Conservation (phyloP, 257 asterid species). For the Penstemon newberryi region DNA sequence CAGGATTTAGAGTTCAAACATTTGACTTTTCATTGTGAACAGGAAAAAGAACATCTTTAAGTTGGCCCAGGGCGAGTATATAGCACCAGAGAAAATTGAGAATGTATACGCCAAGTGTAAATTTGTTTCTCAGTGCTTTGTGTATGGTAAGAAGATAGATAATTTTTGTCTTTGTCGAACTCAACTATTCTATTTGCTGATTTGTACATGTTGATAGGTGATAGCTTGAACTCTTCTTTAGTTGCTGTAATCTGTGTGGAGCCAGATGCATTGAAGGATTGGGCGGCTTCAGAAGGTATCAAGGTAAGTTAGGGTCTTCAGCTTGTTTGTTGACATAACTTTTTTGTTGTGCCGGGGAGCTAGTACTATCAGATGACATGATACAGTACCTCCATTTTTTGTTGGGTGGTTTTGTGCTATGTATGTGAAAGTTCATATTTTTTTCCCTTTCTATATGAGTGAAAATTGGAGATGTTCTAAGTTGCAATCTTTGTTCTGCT, state of each 20-base stretch:
- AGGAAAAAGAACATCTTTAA: constrained; percentile 94
- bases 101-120: constrained; percentile 81
- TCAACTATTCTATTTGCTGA: neutral
- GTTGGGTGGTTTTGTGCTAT: neutral
- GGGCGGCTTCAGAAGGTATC: constrained; percentile 65
- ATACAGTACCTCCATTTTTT: neutral
- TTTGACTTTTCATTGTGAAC: constrained; percentile 22
- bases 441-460: neutral
- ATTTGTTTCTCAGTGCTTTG: constrained; percentile 75
- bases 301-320: constrained; percentile 36
- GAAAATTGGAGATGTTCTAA: neutral
- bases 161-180: neutral
- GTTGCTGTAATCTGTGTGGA: constrained; percentile 66
- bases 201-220: constrained; percentile 41
- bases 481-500: neutral
- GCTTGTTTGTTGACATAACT: neutral
- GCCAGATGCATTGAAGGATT: constrained; percentile 56
- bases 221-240: constrained; percentile 63
- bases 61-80: constrained; percentile 94
- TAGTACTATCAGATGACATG: neutral
- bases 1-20: neutral
- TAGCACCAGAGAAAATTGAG: constrained; percentile 94
- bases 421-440: neutral
- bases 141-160: constrained; percentile 57
- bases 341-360: neutral